Base-by-base conservation (phyloP, 495 filamentous ascomycete genomes). In the Daldinia grandis region DNA sequence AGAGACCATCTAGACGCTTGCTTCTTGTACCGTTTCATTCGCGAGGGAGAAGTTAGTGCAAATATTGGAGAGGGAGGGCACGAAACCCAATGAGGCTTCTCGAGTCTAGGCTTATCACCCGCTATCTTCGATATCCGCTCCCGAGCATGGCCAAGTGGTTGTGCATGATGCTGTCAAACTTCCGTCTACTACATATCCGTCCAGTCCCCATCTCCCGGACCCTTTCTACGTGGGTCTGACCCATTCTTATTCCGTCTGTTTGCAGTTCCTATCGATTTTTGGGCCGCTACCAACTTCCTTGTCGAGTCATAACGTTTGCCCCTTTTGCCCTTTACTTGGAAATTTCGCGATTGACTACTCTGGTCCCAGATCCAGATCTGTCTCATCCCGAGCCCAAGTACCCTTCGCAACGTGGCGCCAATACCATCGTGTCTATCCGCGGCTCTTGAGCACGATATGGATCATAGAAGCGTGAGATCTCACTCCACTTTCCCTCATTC, bases 351-450 rank as follows among this genome's bases (percentile, higher is more conserved):
- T 78, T 74, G 63, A 69, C 58, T 70, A 63, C 74, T 66, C 64
- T 40, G 31, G 53, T 57, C 70, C 62, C 33, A 63, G 66, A 69
- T 69, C 56, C 68, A 72, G 69, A 73, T 78, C 70, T 66, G 62
- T 60, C 53, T 72, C 60, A 64, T 68, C 62, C 71, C 62, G 62
- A 60, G 68, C 74, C 77, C 80, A 78, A 80, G 57, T n/a, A n/a
- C 79, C 74, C 71, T 63, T 78, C 78, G 80, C 82, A 80, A 85
- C 84, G 84, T 87, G 84, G 84, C 82, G 79, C 82, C 78, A 83
- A 76, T 83, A 66, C 77, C 74, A 57, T 71, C 68, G 37, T 51
- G 62, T 76, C 75, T 67, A 66, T 81, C 80, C 80, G 81, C 73
- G 73, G 50, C 58, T 71, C 53, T 60, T 38, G 57, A 72, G 79